A percentile compares a stretch with the other conserved stretches of the same genome.
Conservation (phyloP, 805 yeast genomes). For the Citeromyces nyonsensis region DNA sequence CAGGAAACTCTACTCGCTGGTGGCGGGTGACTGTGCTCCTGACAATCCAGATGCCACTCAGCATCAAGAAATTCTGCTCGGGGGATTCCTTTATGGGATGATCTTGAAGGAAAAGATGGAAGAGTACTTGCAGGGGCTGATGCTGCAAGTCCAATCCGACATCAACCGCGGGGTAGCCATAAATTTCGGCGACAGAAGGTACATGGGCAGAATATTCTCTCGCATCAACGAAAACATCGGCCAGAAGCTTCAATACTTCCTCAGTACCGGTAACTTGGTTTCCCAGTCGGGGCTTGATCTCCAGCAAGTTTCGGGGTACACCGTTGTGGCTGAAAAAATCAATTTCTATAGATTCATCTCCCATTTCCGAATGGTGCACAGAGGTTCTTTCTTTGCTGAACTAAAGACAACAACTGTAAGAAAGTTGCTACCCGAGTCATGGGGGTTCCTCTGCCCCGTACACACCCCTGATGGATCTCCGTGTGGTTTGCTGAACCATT, state of each 20-base stretch:
- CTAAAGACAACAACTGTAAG: slow-evolving; percentile 95
- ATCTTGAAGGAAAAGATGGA: slow-evolving; percentile 92
- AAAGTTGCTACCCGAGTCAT: slow-evolving; percentile 89
- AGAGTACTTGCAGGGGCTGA: slow-evolving; percentile 68
- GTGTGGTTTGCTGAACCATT: slow-evolving; percentile 93
- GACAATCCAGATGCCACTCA: slow-evolving; percentile 99
- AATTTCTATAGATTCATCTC: slow-evolving; percentile 93
- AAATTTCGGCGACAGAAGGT: slow-evolving; percentile 71
- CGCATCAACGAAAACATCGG: slow-evolving; percentile 90
- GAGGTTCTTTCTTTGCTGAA: slow-evolving; percentile 98
- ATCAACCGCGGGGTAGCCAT: slow-evolving; percentile 68
- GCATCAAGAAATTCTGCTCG: slow-evolving; percentile 91
- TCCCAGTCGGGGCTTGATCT: slow-evolving; percentile 95
- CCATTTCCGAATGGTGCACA: slow-evolving; percentile 98
- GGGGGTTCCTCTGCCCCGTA: slow-evolving; percentile 98
- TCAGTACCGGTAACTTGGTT: slow-evolving; percentile 93
- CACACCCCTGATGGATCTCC: slow-evolving; percentile 99
- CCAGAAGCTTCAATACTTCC: slow-evolving; percentile 81
- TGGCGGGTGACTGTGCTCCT: slow-evolving; percentile 92
- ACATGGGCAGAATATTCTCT: slow-evolving; percentile 62
- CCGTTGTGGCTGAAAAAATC: slow-evolving; percentile 97
- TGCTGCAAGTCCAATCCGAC: slow-evolving; percentile 64
- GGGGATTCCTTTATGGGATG: slow-evolving; percentile 95
- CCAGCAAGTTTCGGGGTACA: slow-evolving; percentile 95
- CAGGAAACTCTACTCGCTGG: slow-evolving; percentile 84